Percentiles rank a stretch among this genome's conserved stretches.
phyloP scores from a whole-genome alignment of 768 basidiomycete species.

The Mycena metata region DNA sequence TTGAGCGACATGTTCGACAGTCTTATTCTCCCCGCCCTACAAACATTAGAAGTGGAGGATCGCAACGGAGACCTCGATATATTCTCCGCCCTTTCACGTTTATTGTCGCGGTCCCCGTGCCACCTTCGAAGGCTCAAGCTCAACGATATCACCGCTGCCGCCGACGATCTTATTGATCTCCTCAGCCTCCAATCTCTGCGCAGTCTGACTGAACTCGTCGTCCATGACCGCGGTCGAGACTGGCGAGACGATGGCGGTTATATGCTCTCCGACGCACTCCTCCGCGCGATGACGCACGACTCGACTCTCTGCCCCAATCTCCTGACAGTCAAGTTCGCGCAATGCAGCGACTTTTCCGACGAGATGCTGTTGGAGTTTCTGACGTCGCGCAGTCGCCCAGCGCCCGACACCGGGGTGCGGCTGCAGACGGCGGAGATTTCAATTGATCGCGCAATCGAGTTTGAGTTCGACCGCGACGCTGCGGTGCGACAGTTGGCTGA shows the following conservation, averaged over 20 bases:
- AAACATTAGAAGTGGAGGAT: slow-evolving; percentile 19
- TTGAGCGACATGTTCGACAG: slow-evolving; percentile 24
- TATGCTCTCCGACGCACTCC: slow-evolving; percentile 15
- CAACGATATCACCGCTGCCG: slow-evolving; percentile 12
- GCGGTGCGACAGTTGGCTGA: slow-evolving; percentile 9
- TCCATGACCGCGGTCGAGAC: slow-evolving; percentile 19
- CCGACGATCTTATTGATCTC: slow-evolving; percentile 15
- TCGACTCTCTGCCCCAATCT: slow-evolving; percentile 24
- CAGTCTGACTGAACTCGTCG: slow-evolving; percentile 10
- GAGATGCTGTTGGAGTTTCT: slow-evolving; percentile 16
- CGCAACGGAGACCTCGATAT: slow-evolving; percentile 22
- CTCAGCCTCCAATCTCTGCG: slow-evolving; percentile 14
- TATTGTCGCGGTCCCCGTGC: slow-evolving; percentile 27
- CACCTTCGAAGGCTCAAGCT: slow-evolving; percentile 25
- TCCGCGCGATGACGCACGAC: slow-evolving; percentile 11
- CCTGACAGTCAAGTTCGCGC: slow-evolving; percentile 5
- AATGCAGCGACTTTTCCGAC: slow-evolving; percentile 23
- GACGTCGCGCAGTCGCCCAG: slow-evolving; percentile 9
- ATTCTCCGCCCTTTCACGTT: slow-evolving; percentile 11
- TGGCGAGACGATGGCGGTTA: slow-evolving; percentile 25
- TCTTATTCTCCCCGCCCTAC: slow-evolving; percentile 20
- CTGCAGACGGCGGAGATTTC: slow-evolving; percentile 24
- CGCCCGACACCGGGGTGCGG: background rate
- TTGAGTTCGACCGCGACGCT: slow-evolving; percentile 17
- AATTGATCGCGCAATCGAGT: slow-evolving; percentile 19